Evolutionary conservation across 352 stramenopile genomes (phyloP).

Genomic region (Thalassiosira allenii): DNA sequence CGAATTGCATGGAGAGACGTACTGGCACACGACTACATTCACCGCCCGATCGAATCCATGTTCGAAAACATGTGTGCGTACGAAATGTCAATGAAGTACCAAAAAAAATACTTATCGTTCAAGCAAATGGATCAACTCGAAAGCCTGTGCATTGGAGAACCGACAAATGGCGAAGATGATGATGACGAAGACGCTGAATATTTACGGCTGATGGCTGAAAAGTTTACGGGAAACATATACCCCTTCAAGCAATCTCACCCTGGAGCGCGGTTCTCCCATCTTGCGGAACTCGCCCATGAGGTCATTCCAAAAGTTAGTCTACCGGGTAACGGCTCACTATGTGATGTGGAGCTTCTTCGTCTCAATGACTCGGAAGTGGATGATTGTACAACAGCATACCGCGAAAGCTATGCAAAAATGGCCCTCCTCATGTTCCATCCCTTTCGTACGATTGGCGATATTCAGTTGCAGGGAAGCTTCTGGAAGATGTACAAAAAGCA

Average conservation of each 20-base stretch:
- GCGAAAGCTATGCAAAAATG: constrained; percentile 40
- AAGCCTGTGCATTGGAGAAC: no score
- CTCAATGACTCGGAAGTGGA: no score
- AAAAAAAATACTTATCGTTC: constrained; percentile 22
- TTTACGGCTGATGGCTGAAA: neutral
- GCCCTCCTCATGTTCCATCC: constrained; percentile 35
- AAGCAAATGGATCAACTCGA: no score
- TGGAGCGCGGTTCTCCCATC: neutral
- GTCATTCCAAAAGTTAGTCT: constrained; percentile 4
- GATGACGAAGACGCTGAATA: constrained; percentile 17
- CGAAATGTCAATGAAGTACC: constrained; percentile 28
- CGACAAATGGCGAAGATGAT: no score
- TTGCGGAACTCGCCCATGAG: neutral
- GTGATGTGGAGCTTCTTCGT: constrained; percentile 14
- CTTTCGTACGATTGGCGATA: no score
- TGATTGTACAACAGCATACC: neutral
- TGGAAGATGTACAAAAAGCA: no score
- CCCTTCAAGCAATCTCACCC: constrained; percentile 7
- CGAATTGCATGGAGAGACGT: constrained; percentile 20
- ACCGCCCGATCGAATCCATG: constrained; percentile 13
- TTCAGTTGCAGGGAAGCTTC: constrained; percentile 5
- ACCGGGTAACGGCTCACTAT: neutral
- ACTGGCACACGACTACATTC: constrained; percentile 30
- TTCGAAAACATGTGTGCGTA: constrained; percentile 30
- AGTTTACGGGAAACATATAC: no score